Base-by-base conservation (phyloP, 139 green algal species). In the Monoraphidium neglectum region DNA sequence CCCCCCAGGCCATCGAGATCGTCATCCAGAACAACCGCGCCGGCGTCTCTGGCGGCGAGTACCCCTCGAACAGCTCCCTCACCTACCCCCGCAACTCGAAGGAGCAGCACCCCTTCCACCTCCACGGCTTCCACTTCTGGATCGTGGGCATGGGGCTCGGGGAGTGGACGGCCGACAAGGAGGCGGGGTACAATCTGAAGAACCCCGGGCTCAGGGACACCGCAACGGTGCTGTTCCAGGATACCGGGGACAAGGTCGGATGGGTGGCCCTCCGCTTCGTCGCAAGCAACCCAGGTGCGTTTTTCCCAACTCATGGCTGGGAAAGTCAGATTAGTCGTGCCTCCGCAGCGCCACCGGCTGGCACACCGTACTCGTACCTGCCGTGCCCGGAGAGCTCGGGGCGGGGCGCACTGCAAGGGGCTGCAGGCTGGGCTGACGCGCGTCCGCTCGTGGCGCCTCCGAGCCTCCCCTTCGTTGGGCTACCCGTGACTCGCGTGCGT, bases 81-180 rank as follows among this genome's bases (percentile, higher is more conserved):
- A 80, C 63, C 5, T 60, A n/a, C 43, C 85, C 67, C 28, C 79
- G 88, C 28, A 87, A 70, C 36, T 77, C 77, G 15, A 71, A 35
- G 36, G 81, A 88, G 81, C 83, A 91, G 80, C 90, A 95, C 73
- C 81, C 87, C 43, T 91, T 93, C 70, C 90, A 95, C 81, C 30
- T 93, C 62, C 90, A 95, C 68, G 90, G 91, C 32, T 80, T 90
- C 82, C 73, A 83, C 61, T 90, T 92, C 71, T 93, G 85, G 87
- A 72, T 90, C 26, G 77, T 75, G 13, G 51, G 75, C 37, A 77
- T 60, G 30, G 83, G 83, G 33, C 38, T 36, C 2, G 83, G 76
- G 12, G 32, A 35, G 4, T 83, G 65, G 66, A 70, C 63, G 49
- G 16, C 51, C 21, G 49, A 59, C 2, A 43, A 56, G 24, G 49